Conservation (phyloP, 2,329 filamentous ascomycete genomes). For the Epichloe elymi region DNA sequence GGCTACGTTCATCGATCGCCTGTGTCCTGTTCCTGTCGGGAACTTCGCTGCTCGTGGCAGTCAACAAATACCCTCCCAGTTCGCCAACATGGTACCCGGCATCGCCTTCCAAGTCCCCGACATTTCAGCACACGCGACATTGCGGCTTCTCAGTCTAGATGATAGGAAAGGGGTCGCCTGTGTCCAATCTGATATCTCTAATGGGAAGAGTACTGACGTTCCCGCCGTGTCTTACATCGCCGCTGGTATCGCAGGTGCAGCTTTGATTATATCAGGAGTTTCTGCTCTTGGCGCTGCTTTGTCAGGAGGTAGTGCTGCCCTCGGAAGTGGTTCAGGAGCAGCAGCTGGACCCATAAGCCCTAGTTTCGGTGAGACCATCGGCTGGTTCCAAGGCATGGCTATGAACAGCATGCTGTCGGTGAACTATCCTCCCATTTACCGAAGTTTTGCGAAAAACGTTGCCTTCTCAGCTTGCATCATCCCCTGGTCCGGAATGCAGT, state of each 20-base stretch:
- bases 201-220: conserved; percentile 70
- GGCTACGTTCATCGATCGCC: conserved; percentile 50
- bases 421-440: conserved; percentile 74
- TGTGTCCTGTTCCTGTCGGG: conserved; percentile 77
- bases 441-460: conserved; percentile 85
- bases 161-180: conserved; percentile 58
- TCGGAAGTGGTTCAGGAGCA: conserved; percentile 27
- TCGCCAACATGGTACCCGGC: conserved; percentile 62
- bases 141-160: conserved; percentile 56
- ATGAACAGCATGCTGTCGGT: conserved; percentile 95
- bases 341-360: conserved; percentile 60
- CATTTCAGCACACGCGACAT: conserved; percentile 70
- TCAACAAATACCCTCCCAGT: conserved; percentile 58
- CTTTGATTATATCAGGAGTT: conserved; percentile 58
- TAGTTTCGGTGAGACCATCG: conserved; percentile 71
- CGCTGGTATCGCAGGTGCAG: conserved; percentile 73
- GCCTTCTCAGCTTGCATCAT: conserved; percentile 79
- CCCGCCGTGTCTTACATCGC: conserved; percentile 73
- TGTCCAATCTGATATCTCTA: conserved; percentile 66
- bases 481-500: conserved; percentile 69
- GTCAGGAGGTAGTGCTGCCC: conserved; percentile 33
- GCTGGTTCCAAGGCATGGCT: conserved; percentile 87
- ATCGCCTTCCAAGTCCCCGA: conserved; percentile 90
- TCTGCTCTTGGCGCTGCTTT: conserved; percentile 53
- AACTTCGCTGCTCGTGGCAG: conserved; percentile 59